Base-by-base conservation (phyloP, 2,329 filamentous ascomycete genomes). In the Cryphonectria naterciae region DNA sequence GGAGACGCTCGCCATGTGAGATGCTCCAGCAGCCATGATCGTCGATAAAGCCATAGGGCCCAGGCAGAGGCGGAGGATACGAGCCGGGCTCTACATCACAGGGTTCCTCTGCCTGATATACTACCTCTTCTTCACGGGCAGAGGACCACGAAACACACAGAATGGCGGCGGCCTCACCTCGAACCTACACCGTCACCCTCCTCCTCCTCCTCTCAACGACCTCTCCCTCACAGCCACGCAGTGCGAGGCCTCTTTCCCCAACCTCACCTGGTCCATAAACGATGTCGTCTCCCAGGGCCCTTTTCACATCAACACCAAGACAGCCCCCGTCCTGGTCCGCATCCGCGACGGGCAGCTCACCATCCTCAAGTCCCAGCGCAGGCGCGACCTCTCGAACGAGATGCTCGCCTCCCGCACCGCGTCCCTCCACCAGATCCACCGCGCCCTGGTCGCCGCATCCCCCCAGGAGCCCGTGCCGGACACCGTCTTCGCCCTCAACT, bases 341-440 rank as follows among this genome's bases (percentile, higher is more conserved):
- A 83, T 86, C 60, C 79, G 80, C 73, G 75, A 83, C 74, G 81
- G 82, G 25, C 66, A 83, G 80, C 80, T 87, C 17, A 83, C 79
- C 73, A 82, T 87, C 68, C 79, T 86, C 69, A 81, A 82, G 46
- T 78, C 81, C 7, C 81, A 84, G 64, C 77, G 80, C 22, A 77
- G 77, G 32, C 75, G 73, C 11, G 83, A 85, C 63, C 76, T 86
- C 35, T 84, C 83, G 8, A 70, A 75, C 19, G 81, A 83, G 67
- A 86, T 86, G 84, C 77, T 83, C 13, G 78, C 80, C 73, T 85
- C 86, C 72, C 83, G 85, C 65, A 81, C 80, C 52, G 85, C 86
- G n/a, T 83, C 84, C 13, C 81, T 89, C 0, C 83, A 87, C 76
- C 84, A 87, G 73, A 81, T 89, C 73, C 79, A 88, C 75, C 83